Conservation (phyloP, 2,329 filamentous ascomycete genomes). For the Aureobasidium sp. region DNA sequence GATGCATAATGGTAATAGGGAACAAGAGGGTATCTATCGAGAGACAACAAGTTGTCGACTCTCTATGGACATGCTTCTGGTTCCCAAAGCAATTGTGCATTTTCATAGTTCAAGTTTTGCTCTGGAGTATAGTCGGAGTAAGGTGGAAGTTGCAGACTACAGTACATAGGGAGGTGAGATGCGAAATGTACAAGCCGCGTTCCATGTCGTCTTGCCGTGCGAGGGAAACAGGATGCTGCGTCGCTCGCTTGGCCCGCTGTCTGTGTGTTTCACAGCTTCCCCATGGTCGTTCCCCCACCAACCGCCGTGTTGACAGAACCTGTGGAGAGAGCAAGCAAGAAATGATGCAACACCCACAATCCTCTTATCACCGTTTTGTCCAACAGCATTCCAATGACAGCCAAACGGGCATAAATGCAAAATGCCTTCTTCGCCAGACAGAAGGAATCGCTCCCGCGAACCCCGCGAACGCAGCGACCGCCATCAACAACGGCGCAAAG, state of each 20-base stretch:
- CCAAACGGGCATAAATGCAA: not conserved
- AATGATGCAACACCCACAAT: not conserved
- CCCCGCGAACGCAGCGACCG: conserved; percentile 17
- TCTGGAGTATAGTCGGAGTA: too few species aligned
- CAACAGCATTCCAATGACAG: not conserved
- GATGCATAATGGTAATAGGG: too few species aligned
- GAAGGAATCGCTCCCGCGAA: conserved; percentile 16
- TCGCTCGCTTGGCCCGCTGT: too few species aligned
- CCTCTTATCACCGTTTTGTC: not conserved
- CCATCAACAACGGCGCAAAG: conserved; percentile 22
- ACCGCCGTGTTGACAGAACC: conserved; percentile 1
- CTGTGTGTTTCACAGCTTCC: not conserved
- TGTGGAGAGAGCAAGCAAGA: not conserved
- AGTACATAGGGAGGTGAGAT: too few species aligned
- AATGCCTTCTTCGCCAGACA: not conserved
- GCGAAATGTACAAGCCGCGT: too few species aligned
- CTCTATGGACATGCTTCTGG: too few species aligned
- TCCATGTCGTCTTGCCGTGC: too few species aligned
- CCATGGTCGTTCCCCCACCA: not conserved
- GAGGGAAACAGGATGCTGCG: not conserved
- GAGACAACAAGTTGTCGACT: too few species aligned
- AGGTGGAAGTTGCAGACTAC: too few species aligned
- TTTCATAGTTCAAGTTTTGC: too few species aligned
- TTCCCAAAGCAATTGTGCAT: too few species aligned
- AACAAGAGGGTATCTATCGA: too few species aligned